phyloP scores from a whole-genome alignment of 345 rosid species.

The Pugionium cornutum region DNA sequence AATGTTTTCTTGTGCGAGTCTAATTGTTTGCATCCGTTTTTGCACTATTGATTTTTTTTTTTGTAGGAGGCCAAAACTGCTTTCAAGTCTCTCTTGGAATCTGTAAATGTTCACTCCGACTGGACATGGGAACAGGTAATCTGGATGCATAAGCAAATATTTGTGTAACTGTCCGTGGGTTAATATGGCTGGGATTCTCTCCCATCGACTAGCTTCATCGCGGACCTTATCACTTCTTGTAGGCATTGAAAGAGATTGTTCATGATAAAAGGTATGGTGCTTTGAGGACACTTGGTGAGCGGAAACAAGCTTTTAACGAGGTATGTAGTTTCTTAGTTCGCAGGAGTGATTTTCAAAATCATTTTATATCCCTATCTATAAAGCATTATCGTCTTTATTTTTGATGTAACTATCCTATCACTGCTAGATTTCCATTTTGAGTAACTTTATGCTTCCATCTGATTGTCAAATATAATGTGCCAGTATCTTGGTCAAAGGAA shows the following conservation, averaged over 20 bases:
- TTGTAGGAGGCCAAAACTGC: constrained; percentile 94
- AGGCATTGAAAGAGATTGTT: constrained; percentile 85
- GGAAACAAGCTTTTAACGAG: constrained; percentile 99
- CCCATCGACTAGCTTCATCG: constrained; percentile 23
- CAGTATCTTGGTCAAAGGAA: constrained; percentile 97
- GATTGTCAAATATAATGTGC: constrained; percentile 21
- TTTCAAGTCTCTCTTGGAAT: constrained; percentile 89
- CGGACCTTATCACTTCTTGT: constrained; percentile 39
- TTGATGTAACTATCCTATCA: constrained; percentile 16
- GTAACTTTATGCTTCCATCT: constrained; percentile 22
- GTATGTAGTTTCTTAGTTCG: constrained; percentile 45
- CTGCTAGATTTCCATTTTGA: constrained; percentile 20
- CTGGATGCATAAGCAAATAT: constrained; percentile 20
- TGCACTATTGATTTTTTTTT: constrained; percentile 20
- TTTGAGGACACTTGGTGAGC: constrained; percentile 87
- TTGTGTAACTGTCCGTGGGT: constrained; percentile 5
- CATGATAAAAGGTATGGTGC: constrained; percentile 90
- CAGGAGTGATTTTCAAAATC: constrained; percentile 3
- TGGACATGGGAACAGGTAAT: constrained; percentile 99
- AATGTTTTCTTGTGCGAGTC: constrained; percentile 13
- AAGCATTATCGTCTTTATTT: background rate
- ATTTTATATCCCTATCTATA: background rate
- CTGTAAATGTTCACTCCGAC: constrained; percentile 83
- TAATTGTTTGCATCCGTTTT: constrained; percentile 14
- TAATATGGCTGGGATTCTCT: constrained; percentile 10